Percentiles rank a stretch among this genome's conserved stretches.
These are phyloP conservation scores for Cladosporium austrohemisphaericum DNA, from an alignment of 2,329 filamentous ascomycete genomes.

Conservation along the genomic window DNA sequence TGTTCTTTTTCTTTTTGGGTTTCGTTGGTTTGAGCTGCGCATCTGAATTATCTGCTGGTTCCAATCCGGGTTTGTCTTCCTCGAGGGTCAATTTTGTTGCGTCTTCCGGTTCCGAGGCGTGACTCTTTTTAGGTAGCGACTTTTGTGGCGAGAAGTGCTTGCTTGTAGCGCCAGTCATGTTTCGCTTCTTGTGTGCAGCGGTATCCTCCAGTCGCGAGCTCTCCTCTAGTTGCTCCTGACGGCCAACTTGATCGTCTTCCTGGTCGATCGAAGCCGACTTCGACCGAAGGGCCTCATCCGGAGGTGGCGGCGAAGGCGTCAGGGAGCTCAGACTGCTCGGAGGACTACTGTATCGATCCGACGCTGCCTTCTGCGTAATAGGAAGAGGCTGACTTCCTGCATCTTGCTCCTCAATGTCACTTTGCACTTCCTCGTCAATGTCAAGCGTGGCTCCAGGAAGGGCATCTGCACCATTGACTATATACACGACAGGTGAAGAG, in stretches of 20 bases:
- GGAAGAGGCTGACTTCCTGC: background rate
- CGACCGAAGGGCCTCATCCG: background rate
- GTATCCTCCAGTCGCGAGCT: constrained; percentile 1
- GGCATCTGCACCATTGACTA: constrained; percentile 5
- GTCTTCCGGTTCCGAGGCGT: background rate
- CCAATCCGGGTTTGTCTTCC: background rate
- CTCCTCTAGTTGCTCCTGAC: background rate
- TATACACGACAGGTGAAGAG: background rate
- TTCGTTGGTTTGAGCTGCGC: background rate
- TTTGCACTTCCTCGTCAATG: background rate
- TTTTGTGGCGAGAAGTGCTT: constrained; percentile 31
- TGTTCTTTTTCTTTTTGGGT: constrained; percentile 17
- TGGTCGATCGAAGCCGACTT: background rate
- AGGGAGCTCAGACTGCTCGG: background rate
- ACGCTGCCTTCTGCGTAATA: background rate
- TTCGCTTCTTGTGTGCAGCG: constrained; percentile 25
- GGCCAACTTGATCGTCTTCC: background rate
- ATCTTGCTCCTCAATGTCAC: background rate
- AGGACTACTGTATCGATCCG: background rate
- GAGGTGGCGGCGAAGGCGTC: background rate
- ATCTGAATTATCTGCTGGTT: background rate
- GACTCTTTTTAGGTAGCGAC: background rate
- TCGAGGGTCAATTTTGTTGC: constrained; percentile 3
- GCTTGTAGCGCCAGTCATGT: constrained; percentile 32
- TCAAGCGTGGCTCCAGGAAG: background rate